phyloP scores from a whole-genome alignment of 768 basidiomycete species.

The Baorangia bicolor region DNA sequence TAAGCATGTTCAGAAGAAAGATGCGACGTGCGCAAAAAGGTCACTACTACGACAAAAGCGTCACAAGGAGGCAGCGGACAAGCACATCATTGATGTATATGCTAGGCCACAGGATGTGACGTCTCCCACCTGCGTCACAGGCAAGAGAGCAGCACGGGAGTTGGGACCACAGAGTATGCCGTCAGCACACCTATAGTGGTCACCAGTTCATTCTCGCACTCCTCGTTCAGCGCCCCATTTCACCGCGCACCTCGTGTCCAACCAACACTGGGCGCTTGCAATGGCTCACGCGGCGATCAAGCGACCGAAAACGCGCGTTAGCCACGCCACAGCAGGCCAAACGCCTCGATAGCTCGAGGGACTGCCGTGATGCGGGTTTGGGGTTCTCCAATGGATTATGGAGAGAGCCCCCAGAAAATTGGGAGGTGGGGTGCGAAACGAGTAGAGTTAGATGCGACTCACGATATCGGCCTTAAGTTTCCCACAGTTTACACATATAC shows the following conservation, averaged over 20 bases:
- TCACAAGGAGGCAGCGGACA: constrained; percentile 59
- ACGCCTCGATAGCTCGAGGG: constrained; percentile 78
- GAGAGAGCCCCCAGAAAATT: constrained; percentile 99
- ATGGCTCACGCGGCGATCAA: constrained; percentile 84
- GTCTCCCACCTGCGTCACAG: constrained; percentile 65
- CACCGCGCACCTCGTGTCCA: constrained; percentile 90
- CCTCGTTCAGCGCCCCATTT: constrained; percentile 98
- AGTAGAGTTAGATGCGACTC: constrained; percentile 83
- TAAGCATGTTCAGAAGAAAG: constrained; percentile 38
- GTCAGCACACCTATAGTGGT: constrained; percentile 21
- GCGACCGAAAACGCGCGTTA: constrained; percentile 89
- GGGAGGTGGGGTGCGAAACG: constrained; percentile 91
- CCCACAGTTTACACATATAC: constrained; percentile 98
- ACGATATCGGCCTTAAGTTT: constrained; percentile 96
- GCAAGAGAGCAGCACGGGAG: constrained; percentile 42
- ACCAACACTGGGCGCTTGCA: constrained; percentile 69
- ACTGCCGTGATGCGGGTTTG: constrained; percentile 83
- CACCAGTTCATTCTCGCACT: constrained; percentile 62
- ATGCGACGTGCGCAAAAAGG: constrained; percentile 27
- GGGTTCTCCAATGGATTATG: constrained; percentile 85
- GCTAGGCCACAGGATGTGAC: constrained; percentile 54
- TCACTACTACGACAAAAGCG: constrained; percentile 35
- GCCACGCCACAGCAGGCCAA: constrained; percentile 76
- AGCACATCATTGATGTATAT: constrained; percentile 54
- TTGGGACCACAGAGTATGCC: constrained; percentile 21